phyloP scores from a whole-genome alignment of 331 rosid genomes.

The Quercus lobata region DNA sequence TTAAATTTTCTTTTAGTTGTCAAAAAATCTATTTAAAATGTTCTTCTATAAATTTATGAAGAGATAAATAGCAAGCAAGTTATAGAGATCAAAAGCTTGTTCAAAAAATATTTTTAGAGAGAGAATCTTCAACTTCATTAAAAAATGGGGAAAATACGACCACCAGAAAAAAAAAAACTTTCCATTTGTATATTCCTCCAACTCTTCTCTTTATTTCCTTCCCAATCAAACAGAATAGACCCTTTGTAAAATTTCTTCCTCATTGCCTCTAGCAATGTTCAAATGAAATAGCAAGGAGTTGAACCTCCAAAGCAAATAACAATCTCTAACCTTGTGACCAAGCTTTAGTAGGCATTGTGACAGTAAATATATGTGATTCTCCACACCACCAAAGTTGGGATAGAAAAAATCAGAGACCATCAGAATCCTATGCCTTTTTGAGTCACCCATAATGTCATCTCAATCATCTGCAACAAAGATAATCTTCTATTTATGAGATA shows the following conservation, averaged over 20 bases:
- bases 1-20: not conserved
- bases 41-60: not conserved
- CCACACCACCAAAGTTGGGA: slow-evolving; percentile 94
- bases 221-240: no score
- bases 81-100: not conserved
- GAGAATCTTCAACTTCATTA: not conserved
- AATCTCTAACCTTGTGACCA: slow-evolving; percentile 79
- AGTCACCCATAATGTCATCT: slow-evolving; percentile 40
- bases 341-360: slow-evolving; percentile 85
- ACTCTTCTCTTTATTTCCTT: no score
- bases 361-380: slow-evolving; percentile 80
- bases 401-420: slow-evolving; percentile 97
- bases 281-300: not conserved
- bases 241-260: not conserved
- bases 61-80: not conserved
- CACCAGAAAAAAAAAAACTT: no score
- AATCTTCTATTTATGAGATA: not conserved
- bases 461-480: slow-evolving; percentile 20
- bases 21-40: no score
- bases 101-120: not conserved
- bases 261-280: not conserved
- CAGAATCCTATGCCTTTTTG: slow-evolving; percentile 53
- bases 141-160: no score
- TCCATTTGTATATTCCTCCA: no score
- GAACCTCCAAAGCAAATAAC: slow-evolving; percentile 13